Evolutionary conservation across 192 early-diverging fungal genomes (phyloP).

Genomic region (Gaertneriomyces sp.): DNA sequence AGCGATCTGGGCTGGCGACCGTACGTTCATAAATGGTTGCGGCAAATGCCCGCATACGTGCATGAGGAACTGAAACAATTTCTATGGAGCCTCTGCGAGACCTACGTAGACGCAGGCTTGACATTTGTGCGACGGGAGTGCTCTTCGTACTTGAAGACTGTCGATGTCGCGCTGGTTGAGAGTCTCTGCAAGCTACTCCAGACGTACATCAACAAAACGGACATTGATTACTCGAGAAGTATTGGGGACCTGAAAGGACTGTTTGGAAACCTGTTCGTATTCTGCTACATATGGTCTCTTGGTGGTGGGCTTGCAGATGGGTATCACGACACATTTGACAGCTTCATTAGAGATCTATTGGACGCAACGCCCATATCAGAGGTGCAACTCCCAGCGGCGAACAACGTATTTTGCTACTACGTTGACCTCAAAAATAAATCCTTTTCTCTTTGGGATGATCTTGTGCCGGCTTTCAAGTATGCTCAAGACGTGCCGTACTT

Average conservation of each 20-base stretch:
- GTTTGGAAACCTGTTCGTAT: constrained; percentile 52
- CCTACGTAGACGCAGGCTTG: constrained; percentile 51
- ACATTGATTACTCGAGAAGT: constrained; percentile 40
- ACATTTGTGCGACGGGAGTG: constrained; percentile 48
- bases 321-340: constrained; percentile 55
- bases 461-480: constrained; percentile 55
- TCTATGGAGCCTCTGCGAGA: constrained; percentile 33
- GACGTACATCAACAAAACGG: constrained; percentile 46
- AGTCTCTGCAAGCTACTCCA: constrained; percentile 47
- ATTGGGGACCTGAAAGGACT: constrained; percentile 41
- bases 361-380: constrained; percentile 45
- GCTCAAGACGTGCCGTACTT: constrained; percentile 53
- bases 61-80: constrained; percentile 39
- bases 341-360: constrained; percentile 50
- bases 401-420: constrained; percentile 52
- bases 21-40: constrained; percentile 45
- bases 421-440: constrained; percentile 47
- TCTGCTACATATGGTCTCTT: constrained; percentile 56
- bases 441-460: constrained; percentile 55
- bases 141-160: constrained; percentile 50
- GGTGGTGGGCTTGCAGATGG: constrained; percentile 60
- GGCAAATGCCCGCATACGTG: constrained; percentile 38
- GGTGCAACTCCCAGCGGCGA: constrained; percentile 45
- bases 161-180: constrained; percentile 52
- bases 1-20: constrained; percentile 51